Percentiles rank a stretch among this genome's conserved stretches.
Evolutionary conservation across 1,284 basidiomycete species (phyloP).

Genomic region (Fomitopsis betulina): DNA sequence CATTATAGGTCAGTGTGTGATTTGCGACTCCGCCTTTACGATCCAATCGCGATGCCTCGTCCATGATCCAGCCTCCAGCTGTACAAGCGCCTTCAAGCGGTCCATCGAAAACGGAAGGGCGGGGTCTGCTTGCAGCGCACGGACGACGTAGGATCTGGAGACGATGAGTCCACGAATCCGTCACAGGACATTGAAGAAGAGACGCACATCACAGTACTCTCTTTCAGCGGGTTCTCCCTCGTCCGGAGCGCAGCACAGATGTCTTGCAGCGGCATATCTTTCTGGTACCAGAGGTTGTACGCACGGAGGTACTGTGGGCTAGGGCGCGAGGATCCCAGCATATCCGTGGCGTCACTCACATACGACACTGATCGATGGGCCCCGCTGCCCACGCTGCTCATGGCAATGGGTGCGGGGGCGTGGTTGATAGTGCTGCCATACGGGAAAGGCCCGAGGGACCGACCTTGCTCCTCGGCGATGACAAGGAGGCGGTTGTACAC

Average conservation of each 20-base stretch:
- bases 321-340: slow-evolving; percentile 23
- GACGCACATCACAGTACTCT: slow-evolving; percentile 50
- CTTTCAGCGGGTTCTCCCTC: slow-evolving; percentile 42
- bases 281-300: slow-evolving; percentile 52
- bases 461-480: slow-evolving; percentile 29
- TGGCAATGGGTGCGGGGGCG: slow-evolving; percentile 4
- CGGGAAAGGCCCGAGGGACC: slow-evolving; percentile 22
- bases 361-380: not conserved
- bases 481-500: slow-evolving; percentile 40
- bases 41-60: slow-evolving; percentile 35
- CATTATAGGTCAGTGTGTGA: too few relatives aligned
- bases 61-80: slow-evolving; percentile 39
- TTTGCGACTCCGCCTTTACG: slow-evolving; percentile 10
- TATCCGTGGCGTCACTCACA: not conserved
- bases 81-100: slow-evolving; percentile 33
- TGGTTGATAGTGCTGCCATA: slow-evolving; percentile 28
- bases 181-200: not conserved
- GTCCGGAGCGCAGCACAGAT: slow-evolving; percentile 44
- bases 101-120: slow-evolving; percentile 34
- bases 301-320: slow-evolving; percentile 43
- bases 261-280: slow-evolving; percentile 36
- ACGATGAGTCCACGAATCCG: not conserved
- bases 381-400: not conserved
- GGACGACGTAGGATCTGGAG: slow-evolving; percentile 40
- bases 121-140: slow-evolving; percentile 37